Base-by-base conservation (phyloP, 768 basidiomycete species). In the Kwoniella sp. region DNA sequence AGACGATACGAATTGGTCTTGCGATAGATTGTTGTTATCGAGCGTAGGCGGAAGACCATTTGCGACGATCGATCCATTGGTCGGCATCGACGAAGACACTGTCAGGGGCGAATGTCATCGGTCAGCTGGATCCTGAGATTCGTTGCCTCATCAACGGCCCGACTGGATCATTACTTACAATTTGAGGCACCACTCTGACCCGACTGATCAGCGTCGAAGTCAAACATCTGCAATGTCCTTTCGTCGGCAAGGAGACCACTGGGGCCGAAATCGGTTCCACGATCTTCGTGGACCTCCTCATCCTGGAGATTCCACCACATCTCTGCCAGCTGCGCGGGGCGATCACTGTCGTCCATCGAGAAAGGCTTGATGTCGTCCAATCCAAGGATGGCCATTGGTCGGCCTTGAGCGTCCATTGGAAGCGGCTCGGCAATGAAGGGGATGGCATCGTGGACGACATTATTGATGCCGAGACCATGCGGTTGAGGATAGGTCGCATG, bases 291-390 rank as follows among this genome's bases (percentile, higher is more conserved):
- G 5, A 47, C 45, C 29, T 57, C 62, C 13, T 63, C 62, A 17
- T 63, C 54, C 53, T 55, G 61, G 1, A 55, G 53, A 22, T 63
- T 63, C 62, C 62, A 63, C 62, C 62, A 63, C 62, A 63, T 47
- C 55, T 63, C 62, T 22, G 62, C 62, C 1, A 63, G 48, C 37
- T 37, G 25, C 8, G 53, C 55, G 23, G 62, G 62, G 45, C 56
- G 41, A 38, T 55, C 62, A 29, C 45, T 57, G n/a, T 63, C 62
- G 13, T 56, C 55, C 11, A 47, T 53, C 2, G 55, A 38, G 17
- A 63, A 56, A 1, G 62, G 62, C 22, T 63, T 38, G 30, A 63
- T 63, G 15, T 63, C 62, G 17, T 63, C 62, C 0, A 63, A 28
- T 9, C 62, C 62, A 22, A 63, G 62, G 15, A 63, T 63, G 7